phyloP scores from a whole-genome alignment of 208 protist genomes.

The Wallacemonas sp. region DNA sequence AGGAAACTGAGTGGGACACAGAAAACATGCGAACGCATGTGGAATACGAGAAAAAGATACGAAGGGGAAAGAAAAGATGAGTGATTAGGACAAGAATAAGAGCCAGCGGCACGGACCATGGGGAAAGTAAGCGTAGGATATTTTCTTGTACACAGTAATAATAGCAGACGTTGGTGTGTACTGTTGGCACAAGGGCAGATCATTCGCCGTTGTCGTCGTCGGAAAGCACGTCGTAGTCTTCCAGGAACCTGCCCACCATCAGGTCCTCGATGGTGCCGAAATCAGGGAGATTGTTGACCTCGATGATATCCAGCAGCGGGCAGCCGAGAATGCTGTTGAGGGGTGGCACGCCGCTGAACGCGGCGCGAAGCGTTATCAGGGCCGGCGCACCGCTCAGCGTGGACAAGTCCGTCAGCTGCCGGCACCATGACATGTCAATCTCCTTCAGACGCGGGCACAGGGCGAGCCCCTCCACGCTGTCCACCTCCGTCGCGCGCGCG shows the following conservation, averaged over 20 bases:
- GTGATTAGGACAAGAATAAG: too few species aligned
- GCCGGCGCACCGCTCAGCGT: background rate
- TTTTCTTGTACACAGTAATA: too few species aligned
- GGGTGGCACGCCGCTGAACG: background rate
- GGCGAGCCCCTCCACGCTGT: background rate
- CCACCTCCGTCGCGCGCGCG: background rate
- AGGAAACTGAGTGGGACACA: too few species aligned
- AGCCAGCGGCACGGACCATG: too few species aligned
- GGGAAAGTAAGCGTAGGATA: too few species aligned
- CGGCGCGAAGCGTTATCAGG: background rate
- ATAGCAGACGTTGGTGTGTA: too few species aligned
- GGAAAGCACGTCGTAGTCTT: background rate
- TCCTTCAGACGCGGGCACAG: conserved; percentile 1
- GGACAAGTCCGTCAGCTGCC: conserved; percentile 7
- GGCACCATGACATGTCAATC: conserved; percentile 20
- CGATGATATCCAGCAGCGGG: background rate
- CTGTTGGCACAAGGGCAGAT: background rate
- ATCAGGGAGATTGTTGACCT: conserved; percentile 5
- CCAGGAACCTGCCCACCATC: background rate
- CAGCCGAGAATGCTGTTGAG: background rate
- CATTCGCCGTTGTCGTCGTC: background rate
- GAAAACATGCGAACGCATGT: too few species aligned
- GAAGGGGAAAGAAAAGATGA: background rate
- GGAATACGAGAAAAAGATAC: background rate
- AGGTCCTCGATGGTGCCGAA: background rate